A percentile compares a stretch with the other conserved stretches of the same genome.
Conservation (phyloP, 164 flowering plant species). For the Nymphaea colorata region DNA sequence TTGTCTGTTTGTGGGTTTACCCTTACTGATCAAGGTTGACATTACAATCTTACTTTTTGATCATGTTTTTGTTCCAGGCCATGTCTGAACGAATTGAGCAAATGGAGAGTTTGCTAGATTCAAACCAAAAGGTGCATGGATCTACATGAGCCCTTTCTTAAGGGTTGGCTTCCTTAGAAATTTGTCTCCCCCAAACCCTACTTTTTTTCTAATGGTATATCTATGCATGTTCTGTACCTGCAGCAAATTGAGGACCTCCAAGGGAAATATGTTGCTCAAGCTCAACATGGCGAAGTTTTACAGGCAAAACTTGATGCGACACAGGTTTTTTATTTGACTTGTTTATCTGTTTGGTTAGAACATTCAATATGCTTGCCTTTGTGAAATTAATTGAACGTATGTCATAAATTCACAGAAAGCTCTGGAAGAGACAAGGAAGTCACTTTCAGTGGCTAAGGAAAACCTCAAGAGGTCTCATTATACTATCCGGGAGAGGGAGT, state of each 20-base stretch:
- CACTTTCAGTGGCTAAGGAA: constrained; percentile 38
- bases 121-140: constrained; percentile 55
- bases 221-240: background rate
- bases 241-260: constrained; percentile 81
- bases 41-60: no score
- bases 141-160: background rate
- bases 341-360: background rate
- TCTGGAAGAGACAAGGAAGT: constrained; percentile 41
- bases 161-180: background rate
- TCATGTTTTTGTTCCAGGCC: constrained; percentile 28
- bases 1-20: no score
- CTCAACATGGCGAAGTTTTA: constrained; percentile 43
- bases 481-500: constrained; percentile 68
- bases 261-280: constrained; percentile 48
- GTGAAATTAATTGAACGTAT: background rate
- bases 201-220: background rate
- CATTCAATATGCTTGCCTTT: background rate
- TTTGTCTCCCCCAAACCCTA: background rate
- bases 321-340: constrained; percentile 27
- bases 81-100: constrained; percentile 97
- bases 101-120: constrained; percentile 56
- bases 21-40: no score
- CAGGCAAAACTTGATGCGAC: constrained; percentile 52
- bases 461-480: constrained; percentile 61
- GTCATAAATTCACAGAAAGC: constrained; percentile 27